Conservation (phyloP, 1,284 basidiomycete genomes). For the Ceratobasidium sp. region DNA sequence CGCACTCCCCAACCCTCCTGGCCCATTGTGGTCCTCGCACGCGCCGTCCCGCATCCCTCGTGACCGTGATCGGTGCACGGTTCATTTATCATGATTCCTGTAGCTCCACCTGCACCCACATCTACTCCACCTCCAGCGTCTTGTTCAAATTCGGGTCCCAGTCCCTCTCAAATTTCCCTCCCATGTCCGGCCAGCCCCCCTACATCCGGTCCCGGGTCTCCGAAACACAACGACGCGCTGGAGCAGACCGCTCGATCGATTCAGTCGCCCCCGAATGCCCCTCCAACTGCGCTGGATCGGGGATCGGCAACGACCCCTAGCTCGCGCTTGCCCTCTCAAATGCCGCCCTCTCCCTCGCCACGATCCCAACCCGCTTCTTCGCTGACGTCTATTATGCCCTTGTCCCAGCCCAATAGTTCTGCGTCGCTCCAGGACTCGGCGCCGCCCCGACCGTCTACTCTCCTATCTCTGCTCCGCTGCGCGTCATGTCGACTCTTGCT, state of each 20-base stretch:
- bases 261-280: slow-evolving; percentile 5
- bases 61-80: slow-evolving; percentile 18
- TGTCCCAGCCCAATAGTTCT: neutral
- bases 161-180: slow-evolving; percentile 1
- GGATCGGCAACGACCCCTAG: slow-evolving; percentile 28
- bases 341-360: slow-evolving; percentile 2
- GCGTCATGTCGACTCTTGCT: slow-evolving; percentile 61
- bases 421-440: neutral
- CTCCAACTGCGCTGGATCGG: slow-evolving; percentile 30
- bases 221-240: slow-evolving; percentile 14
- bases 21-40: neutral
- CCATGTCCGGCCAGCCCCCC: neutral
- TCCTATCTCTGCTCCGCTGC: slow-evolving; percentile 59
- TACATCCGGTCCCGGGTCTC: slow-evolving; percentile 2
- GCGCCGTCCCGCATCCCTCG: neutral
- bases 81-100: too few species aligned
- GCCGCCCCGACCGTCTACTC: slow-evolving; percentile 34
- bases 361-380: neutral
- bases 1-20: too few species aligned
- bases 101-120: neutral
- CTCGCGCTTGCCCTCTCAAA: slow-evolving; percentile 9
- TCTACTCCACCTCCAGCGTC: slow-evolving; percentile 20
- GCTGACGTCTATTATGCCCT: neutral
- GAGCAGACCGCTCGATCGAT: slow-evolving; percentile 34
- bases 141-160: slow-evolving; percentile 17